Evolutionary conservation across 2,329 filamentous ascomycete genomes (phyloP).

Genomic region (Fusarium tricinctum): DNA sequence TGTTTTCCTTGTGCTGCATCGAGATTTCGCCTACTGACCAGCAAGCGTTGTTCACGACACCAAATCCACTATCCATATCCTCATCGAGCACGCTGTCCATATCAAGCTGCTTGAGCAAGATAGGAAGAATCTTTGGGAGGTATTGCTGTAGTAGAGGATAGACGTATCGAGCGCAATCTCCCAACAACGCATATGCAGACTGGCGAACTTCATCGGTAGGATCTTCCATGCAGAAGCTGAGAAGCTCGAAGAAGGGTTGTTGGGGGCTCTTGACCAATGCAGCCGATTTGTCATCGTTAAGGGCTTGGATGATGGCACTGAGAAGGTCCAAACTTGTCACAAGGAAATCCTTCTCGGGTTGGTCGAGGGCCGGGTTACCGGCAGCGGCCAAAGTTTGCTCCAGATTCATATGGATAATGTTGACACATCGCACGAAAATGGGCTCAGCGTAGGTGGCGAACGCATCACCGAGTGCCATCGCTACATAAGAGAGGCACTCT

Average conservation of each 20-base stretch:
- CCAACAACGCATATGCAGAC: slow-evolving; percentile 93
- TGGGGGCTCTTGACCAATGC: slow-evolving; percentile 82
- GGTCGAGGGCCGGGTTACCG: slow-evolving; percentile 77
- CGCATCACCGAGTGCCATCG: slow-evolving; percentile 82
- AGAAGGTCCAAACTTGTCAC: slow-evolving; percentile 95
- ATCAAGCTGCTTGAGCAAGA: slow-evolving; percentile 90
- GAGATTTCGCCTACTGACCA: slow-evolving; percentile 97
- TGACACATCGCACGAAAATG: slow-evolving; percentile 89
- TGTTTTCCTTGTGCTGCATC: slow-evolving; percentile 79
- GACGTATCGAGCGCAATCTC: slow-evolving; percentile 94
- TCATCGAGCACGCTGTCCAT: slow-evolving; percentile 82
- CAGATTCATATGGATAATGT: slow-evolving; percentile 91
- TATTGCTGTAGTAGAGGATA: slow-evolving; percentile 84
- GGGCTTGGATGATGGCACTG: slow-evolving; percentile 91
- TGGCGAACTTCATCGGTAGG: slow-evolving; percentile 92
- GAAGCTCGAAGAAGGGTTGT: slow-evolving; percentile 88
- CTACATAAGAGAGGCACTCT: slow-evolving; percentile 96
- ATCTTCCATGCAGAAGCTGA: slow-evolving; percentile 94
- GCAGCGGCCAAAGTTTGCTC: slow-evolving; percentile 81
- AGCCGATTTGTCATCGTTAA: slow-evolving; percentile 79
- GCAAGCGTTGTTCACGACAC: slow-evolving; percentile 97
- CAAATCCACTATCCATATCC: slow-evolving; percentile 86
- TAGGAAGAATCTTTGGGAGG: slow-evolving; percentile 80
- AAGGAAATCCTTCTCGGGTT: slow-evolving; percentile 95
- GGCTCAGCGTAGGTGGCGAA: slow-evolving; percentile 89